Base-by-base conservation (phyloP, 106 monocot species). In the Allium fistulosum region DNA sequence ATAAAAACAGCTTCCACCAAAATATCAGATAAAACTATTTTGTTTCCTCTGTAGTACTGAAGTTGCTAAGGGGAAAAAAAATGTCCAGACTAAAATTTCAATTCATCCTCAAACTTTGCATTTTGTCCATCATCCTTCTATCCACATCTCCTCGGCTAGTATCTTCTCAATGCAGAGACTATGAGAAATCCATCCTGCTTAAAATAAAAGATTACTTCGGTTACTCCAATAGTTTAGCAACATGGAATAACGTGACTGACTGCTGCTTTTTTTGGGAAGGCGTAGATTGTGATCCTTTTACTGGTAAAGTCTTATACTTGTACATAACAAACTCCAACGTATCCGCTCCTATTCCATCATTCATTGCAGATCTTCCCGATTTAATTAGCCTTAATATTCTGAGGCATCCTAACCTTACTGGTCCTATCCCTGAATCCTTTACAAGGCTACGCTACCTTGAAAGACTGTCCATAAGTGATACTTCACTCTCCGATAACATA, bases 401-500 rank as follows among this genome's bases (percentile, higher is more conserved):
- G 47, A 64, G 76, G 18, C 67, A 71, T 68, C 79, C 79, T 27
- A 68, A 57, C 46, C 12, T 76, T 4, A n/a, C 49, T 63, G 72
- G 72, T 57, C 67, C 74, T 18, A 71, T 78, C 61, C 79, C 87
- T 8, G 45, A 71, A 14, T 77, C 76, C 73, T 69, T 87, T 22
- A 22, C 63, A n/a, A 49, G 49, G 18, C 63, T 87, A 56, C 8
- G 63, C 22, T 62, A 10, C 27, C 81, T 83, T 61, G 51, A 65
- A 14, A n/a, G 61, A 17, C 65, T 87, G 65, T 37, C 65, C 45
- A 83, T 84, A 67, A 72, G 69, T 50, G 78, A 74, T 68, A 81
- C 78, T 68, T 70, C 65, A 47, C 59, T 88, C 51, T 70, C 83
- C 61, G 87, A 83, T 62, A 10, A 60, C 10, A 84, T 88, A 67